phyloP scores from a whole-genome alignment of 1,284 basidiomycete species.

The Tilletiopsis washingtonensis region DNA sequence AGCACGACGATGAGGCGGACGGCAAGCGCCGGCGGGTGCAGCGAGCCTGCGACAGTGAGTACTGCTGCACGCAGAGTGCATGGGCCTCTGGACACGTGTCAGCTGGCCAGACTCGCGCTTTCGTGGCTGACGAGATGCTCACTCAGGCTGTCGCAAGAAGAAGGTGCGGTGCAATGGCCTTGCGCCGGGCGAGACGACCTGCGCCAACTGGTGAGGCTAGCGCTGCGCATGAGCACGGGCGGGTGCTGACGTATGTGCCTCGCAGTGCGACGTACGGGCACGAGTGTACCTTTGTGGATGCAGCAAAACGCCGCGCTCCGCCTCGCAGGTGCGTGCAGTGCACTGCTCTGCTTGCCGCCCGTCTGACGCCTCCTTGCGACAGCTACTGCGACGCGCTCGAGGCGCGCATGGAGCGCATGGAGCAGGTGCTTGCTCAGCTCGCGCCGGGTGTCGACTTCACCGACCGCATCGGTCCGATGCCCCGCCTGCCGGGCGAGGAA shows the following conservation, averaged over 20 bases:
- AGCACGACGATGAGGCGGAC: slow-evolving; percentile 25
- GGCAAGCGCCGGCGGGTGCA: slow-evolving; percentile 34
- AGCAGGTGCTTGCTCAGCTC: slow-evolving; percentile 20
- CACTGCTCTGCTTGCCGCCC: not conserved
- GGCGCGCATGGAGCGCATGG: slow-evolving; percentile 35
- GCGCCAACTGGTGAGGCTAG: slow-evolving; percentile 20
- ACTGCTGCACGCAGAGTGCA: not conserved
- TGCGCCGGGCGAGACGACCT: slow-evolving; percentile 26
- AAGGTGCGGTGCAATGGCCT: slow-evolving; percentile 40
- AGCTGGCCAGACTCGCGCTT: no score
- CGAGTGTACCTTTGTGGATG: slow-evolving; percentile 40
- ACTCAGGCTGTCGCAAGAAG: slow-evolving; percentile 26
- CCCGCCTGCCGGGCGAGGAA: slow-evolving; percentile 24
- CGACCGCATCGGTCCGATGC: slow-evolving; percentile 31
- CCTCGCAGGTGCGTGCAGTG: slow-evolving; percentile 8
- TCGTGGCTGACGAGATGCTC: not conserved
- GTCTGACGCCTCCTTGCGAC: slow-evolving; percentile 11
- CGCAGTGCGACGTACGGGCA: slow-evolving; percentile 28
- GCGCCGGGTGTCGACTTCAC: slow-evolving; percentile 38
- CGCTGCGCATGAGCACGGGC: not conserved
- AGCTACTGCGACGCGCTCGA: slow-evolving; percentile 41
- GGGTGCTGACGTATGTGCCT: not conserved
- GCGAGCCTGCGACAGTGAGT: slow-evolving; percentile 31
- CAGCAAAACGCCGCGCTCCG: slow-evolving; percentile 17
- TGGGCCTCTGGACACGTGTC: not conserved